These are phyloP conservation scores for Lepidium didymum DNA, from an alignment of 345 rosid species.

Conservation along the genomic window DNA sequence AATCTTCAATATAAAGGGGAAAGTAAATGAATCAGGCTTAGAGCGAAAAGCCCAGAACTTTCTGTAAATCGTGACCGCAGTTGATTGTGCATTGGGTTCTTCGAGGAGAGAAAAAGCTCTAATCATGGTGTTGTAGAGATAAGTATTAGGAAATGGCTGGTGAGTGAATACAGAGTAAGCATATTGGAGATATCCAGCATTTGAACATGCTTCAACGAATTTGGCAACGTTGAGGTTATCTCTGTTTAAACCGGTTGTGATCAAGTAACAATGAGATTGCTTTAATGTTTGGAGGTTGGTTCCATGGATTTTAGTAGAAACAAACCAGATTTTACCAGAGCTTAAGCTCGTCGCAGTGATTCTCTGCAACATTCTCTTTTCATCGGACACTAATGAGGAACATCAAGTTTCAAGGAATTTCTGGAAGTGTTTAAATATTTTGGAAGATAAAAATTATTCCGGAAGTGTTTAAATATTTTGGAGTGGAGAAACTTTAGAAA, in stretches of 20 bases:
- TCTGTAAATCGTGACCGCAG: conserved; percentile 43
- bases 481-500: no score
- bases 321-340: neutral
- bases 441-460: no score
- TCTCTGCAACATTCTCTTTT: conserved; percentile 9
- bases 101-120: conserved; percentile 42
- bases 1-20: conserved; percentile 54
- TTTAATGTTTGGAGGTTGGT: conserved; percentile 36
- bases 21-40: conserved; percentile 60
- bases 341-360: neutral
- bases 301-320: conserved; percentile 25
- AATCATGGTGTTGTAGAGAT: conserved; percentile 50
- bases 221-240: conserved; percentile 36
- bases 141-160: conserved; percentile 26
- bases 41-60: conserved; percentile 35
- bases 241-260: conserved; percentile 33
- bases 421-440: no score
- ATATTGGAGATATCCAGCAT: conserved; percentile 43
- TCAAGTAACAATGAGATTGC: conserved; percentile 46
- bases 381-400: neutral
- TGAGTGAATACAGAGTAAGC: conserved; percentile 41
- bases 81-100: conserved; percentile 12
- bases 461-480: no score
- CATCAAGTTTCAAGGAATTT: neutral
- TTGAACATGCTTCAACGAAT: conserved; percentile 43